Percentiles rank a stretch among this genome's conserved stretches.
phyloP scores from a whole-genome alignment of 148 eudicot species.

The Diospyros kaki region DNA sequence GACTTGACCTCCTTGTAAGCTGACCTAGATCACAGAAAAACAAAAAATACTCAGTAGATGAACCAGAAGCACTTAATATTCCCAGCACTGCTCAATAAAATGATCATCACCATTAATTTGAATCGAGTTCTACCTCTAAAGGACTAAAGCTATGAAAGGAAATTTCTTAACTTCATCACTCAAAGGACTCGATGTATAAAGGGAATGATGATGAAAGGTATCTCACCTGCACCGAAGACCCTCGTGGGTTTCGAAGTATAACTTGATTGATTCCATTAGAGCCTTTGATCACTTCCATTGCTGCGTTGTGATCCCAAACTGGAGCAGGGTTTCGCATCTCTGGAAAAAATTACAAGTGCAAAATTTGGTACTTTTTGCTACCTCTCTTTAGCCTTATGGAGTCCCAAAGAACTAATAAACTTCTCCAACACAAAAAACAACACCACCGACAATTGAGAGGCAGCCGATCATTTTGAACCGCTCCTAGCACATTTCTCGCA shows the following conservation, averaged over 20 bases:
- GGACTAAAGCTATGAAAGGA: neutral
- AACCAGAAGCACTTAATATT: neutral
- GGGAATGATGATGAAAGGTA: neutral
- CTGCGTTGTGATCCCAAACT: conserved; percentile 60
- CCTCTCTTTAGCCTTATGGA: conserved; percentile 6
- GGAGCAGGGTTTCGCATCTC: conserved; percentile 80
- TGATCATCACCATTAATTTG: conserved; percentile 1
- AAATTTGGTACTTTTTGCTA: neutral
- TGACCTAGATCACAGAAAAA: conserved; percentile 43
- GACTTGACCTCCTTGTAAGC: conserved; percentile 84
- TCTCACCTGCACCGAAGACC: conserved; percentile 67
- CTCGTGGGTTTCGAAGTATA: conserved; percentile 67
- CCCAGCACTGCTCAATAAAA: neutral
- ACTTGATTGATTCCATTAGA: conserved; percentile 74
- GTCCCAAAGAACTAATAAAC: conserved; percentile 1
- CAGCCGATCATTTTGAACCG: conserved; percentile 18
- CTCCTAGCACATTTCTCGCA: conserved; percentile 39
- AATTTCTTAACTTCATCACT: conserved; percentile 2
- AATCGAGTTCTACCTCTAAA: neutral
- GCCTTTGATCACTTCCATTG: conserved; percentile 55
- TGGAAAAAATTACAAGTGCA: neutral
- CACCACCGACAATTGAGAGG: neutral
- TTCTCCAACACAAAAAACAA: neutral
- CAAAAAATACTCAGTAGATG: neutral
- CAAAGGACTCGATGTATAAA: neutral